A percentile compares a stretch with the other conserved stretches of the same genome.
phyloP scores from a whole-genome alignment of 116 monocot species.

The Trichopus zeylanicus region DNA sequence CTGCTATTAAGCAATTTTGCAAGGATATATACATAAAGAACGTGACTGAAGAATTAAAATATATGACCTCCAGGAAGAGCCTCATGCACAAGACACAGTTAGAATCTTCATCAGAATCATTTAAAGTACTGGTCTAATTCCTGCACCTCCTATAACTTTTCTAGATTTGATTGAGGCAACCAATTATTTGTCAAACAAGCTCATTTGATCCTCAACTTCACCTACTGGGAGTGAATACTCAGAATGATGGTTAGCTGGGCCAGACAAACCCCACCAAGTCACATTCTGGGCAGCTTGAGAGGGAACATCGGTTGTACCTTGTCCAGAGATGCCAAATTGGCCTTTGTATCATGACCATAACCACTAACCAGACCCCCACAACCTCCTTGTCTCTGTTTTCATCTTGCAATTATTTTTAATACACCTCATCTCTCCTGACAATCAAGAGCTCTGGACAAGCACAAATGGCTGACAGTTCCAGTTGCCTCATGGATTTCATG shows the following conservation, averaged over 20 bases:
- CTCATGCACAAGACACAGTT: too few relatives aligned
- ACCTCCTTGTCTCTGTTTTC: background rate
- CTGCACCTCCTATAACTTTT: too few relatives aligned
- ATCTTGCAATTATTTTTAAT: too few relatives aligned
- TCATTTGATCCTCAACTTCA: background rate
- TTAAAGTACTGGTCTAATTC: too few relatives aligned
- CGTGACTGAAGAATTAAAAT: too few relatives aligned
- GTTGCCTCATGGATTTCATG: slow-evolving; percentile 9
- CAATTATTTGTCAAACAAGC: too few relatives aligned
- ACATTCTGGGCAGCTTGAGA: background rate
- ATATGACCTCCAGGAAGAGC: too few relatives aligned
- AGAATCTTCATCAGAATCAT: too few relatives aligned
- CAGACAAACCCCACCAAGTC: background rate
- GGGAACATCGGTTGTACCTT: background rate
- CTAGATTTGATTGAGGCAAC: background rate
- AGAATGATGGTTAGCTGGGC: background rate
- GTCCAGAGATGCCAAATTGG: slow-evolving; percentile 5
- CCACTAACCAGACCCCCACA: background rate
- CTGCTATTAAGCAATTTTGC: too few relatives aligned
- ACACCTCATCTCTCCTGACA: too few relatives aligned
- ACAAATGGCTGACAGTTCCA: slow-evolving; percentile 8
- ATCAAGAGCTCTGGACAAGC: background rate
- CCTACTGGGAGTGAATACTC: background rate
- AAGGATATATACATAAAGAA: too few relatives aligned
- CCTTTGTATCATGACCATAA: background rate